These are phyloP conservation scores for Ottelia alismoides DNA, from an alignment of 106 monocot species.

Conservation along the genomic window DNA sequence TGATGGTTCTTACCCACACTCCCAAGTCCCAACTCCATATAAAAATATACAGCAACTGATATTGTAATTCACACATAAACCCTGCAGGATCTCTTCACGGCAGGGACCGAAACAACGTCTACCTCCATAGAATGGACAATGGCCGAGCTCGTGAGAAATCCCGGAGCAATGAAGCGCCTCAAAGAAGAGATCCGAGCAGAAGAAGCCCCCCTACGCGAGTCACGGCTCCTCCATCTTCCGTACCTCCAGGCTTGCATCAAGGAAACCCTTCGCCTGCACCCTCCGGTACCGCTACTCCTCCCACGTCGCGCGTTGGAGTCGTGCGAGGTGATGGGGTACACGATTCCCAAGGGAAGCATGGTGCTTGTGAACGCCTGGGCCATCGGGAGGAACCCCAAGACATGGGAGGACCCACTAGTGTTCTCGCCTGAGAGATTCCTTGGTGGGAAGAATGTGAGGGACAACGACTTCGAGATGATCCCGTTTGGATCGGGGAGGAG, in stretches of 20 bases:
- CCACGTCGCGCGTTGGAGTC: constrained; percentile 13
- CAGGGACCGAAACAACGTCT: constrained; percentile 19
- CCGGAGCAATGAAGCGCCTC: not conserved
- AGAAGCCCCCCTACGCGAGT: not conserved
- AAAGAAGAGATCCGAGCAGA: not conserved
- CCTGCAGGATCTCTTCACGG: constrained; percentile 20
- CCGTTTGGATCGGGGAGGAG: constrained; percentile 15
- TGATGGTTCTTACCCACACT: not conserved
- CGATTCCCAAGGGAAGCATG: constrained; percentile 13
- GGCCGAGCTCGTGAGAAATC: constrained; percentile 16
- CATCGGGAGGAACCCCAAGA: constrained; percentile 13
- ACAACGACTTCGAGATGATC: constrained; percentile 20
- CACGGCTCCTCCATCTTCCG: constrained; percentile 3
- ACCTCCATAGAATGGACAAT: constrained; percentile 20
- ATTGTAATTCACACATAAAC: too few relatives aligned
- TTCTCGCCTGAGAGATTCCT: constrained; percentile 33
- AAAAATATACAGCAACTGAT: too few relatives aligned
- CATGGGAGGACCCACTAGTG: constrained; percentile 22
- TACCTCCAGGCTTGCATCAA: constrained; percentile 22
- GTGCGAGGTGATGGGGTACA: constrained; percentile 17
- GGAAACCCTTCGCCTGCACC: constrained; percentile 23
- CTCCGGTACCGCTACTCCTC: constrained; percentile 29
- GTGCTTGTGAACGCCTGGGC: constrained; percentile 28
- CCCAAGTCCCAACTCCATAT: too few relatives aligned
- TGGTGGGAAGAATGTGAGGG: constrained; percentile 4